Evolutionary conservation across 441 rosid genomes (phyloP).

Genomic region (Bruguiera hainesii): DNA sequence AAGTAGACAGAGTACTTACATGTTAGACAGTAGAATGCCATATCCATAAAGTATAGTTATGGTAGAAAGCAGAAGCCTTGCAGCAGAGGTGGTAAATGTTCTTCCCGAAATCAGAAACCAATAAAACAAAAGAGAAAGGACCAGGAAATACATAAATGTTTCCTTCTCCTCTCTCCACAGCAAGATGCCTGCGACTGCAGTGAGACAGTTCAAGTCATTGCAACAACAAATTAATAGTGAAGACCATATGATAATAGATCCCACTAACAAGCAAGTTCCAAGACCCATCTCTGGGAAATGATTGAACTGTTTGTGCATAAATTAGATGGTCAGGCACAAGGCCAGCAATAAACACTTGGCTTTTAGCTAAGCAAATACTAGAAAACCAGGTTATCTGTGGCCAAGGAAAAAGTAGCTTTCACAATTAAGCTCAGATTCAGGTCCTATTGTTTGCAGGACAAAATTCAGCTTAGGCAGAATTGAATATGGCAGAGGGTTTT

Average conservation of each 20-base stretch:
- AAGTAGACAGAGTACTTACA: slow-evolving; percentile 44
- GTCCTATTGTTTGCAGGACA: neutral
- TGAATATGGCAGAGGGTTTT: neutral
- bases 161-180: slow-evolving; percentile 94
- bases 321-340: slow-evolving; percentile 2
- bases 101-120: slow-evolving; percentile 83
- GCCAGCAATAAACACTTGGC: neutral
- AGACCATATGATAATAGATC: neutral
- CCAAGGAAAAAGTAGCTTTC: slow-evolving; percentile 1
- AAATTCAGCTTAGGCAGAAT: neutral
- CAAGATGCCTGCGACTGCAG: slow-evolving; percentile 81
- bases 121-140: slow-evolving; percentile 49
- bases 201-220: slow-evolving; percentile 20
- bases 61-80: slow-evolving; percentile 57
- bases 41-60: slow-evolving; percentile 53
- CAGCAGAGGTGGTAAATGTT: slow-evolving; percentile 64
- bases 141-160: slow-evolving; percentile 63
- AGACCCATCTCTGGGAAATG: slow-evolving; percentile 6
- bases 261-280: slow-evolving; percentile 2
- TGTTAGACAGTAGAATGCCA: slow-evolving; percentile 44
- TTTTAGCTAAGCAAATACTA: slow-evolving; percentile 3
- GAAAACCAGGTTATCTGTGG: neutral
- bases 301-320: neutral
- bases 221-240: neutral
- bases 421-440: slow-evolving; percentile 7